Conservation (phyloP, 345 rosid species). For the Ricinus communis region DNA sequence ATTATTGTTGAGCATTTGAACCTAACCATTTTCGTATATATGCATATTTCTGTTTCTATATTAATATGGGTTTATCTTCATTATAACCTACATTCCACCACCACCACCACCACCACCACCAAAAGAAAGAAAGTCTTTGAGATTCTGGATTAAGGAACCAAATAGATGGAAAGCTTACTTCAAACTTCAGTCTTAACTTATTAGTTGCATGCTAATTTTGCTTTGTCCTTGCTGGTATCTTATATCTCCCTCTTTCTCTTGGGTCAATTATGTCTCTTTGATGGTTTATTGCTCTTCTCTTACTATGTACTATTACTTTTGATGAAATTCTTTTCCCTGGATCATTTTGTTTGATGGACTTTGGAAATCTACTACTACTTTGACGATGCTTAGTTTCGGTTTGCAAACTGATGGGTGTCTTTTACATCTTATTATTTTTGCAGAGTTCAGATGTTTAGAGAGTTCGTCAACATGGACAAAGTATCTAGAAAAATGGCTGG, state of each 20-base stretch:
- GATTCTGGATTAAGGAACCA: neutral
- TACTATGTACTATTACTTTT: neutral
- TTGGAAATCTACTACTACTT: neutral
- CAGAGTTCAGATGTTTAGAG: constrained; percentile 98
- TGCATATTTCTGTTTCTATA: neutral
- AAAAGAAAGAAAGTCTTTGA: neutral
- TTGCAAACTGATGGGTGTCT: constrained; percentile 17
- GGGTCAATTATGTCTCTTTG: too few relatives aligned
- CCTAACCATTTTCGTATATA: neutral
- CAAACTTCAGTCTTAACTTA: neutral
- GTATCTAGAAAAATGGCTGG: constrained; percentile 85
- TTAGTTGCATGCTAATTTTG: neutral
- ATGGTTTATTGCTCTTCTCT: neutral
- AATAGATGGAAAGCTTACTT: neutral
- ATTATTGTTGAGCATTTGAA: neutral
- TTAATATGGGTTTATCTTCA: neutral
- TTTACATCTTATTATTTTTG: constrained; percentile 32
- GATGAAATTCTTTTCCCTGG: neutral
- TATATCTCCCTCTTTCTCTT: neutral
- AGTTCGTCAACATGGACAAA: constrained; percentile 89
- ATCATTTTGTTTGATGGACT: neutral
- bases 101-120: too few relatives aligned
- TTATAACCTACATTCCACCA: too few relatives aligned
- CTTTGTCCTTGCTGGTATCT: neutral
- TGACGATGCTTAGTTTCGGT: neutral